Conservation (phyloP, 352 stramenopile species). For the Pythium myriotylum region DNA sequence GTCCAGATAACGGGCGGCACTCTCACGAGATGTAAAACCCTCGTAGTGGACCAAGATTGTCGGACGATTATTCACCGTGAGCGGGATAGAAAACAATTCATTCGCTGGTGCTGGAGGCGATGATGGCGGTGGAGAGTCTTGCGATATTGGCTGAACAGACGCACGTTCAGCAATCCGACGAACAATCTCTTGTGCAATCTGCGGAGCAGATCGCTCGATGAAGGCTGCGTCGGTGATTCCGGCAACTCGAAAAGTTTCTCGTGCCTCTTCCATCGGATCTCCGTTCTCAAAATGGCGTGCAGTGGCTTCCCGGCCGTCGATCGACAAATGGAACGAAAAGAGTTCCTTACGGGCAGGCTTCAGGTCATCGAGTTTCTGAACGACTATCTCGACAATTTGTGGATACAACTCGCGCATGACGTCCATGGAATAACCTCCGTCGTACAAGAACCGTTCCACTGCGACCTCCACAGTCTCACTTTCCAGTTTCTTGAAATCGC, state of each 20-base stretch:
- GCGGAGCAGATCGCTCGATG: slow-evolving; percentile 53
- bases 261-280: slow-evolving; percentile 59
- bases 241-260: slow-evolving; percentile 45
- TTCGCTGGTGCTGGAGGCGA: slow-evolving; percentile 13
- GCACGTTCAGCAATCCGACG: slow-evolving; percentile 37
- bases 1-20: slow-evolving; percentile 56
- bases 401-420: slow-evolving; percentile 66
- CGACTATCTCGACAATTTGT: slow-evolving; percentile 56
- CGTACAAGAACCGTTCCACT: slow-evolving; percentile 72
- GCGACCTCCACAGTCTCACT: slow-evolving; percentile 54
- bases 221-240: slow-evolving; percentile 50
- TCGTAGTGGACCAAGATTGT: slow-evolving; percentile 67
- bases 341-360: slow-evolving; percentile 55
- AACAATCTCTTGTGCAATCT: slow-evolving; percentile 65
- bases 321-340: slow-evolving; percentile 58
- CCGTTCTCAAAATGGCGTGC: slow-evolving; percentile 73
- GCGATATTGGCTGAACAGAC: background rate
- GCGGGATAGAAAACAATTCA: slow-evolving; percentile 71
- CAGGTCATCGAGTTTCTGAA: slow-evolving; percentile 59
- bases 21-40: slow-evolving; percentile 58
- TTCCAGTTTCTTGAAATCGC: slow-evolving; percentile 65
- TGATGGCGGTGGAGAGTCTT: background rate
- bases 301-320: slow-evolving; percentile 48
- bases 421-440: slow-evolving; percentile 57
- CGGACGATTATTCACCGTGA: slow-evolving; percentile 55